Base-by-base conservation (phyloP, 176 grass and related monocot species). In the Carex kokanica region DNA sequence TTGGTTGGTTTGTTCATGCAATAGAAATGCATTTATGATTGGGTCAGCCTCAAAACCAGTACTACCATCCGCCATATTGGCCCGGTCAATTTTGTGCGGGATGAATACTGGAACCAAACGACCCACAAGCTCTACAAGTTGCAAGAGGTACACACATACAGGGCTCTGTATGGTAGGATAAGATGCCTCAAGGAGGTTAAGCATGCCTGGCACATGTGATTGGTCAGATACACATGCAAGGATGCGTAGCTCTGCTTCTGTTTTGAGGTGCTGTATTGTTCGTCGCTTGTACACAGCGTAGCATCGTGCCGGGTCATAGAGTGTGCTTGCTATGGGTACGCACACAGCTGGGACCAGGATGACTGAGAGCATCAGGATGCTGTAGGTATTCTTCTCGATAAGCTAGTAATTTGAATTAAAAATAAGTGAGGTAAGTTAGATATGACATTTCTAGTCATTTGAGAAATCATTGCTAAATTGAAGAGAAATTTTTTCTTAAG, bases 1-100 rank as follows among this genome's bases (percentile, higher is more conserved):
- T 57, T 86, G 74, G 38, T 91, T 74, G 54, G 78, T 85, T 64
- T 91, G 85, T 86, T 98, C 91, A 83, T 90, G 80, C 83, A 89
- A 85, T 59, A 91, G 56, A 88, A 98, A 98, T 64, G 89, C 89
- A 56, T 98, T 98, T 88, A 93, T 92, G 89, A 98, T 71, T n/a
- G 86, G 90, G 84, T 93, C 91, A 2, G 78, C 57, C 81, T 90
- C 84, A 5, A 83, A 78, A 53, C 80, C 80, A 5, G 80, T 82
- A 17, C 13, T 52, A 65, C 80, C 80, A 51, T 82, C 63, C 18
- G 15, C 80, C 23, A 82, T 53, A 52, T 13, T 53, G 5, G 41
- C 83, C 15, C 87, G 67, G 21, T 82, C 79, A 67, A 90, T 85
- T 60, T 90, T 88, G 64, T 95, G 91, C 0, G 89, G 84, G 80